Evolutionary conservation across 2,329 filamentous ascomycete genomes (phyloP).

Genomic region (Pseudocercospora fijiensis): DNA sequence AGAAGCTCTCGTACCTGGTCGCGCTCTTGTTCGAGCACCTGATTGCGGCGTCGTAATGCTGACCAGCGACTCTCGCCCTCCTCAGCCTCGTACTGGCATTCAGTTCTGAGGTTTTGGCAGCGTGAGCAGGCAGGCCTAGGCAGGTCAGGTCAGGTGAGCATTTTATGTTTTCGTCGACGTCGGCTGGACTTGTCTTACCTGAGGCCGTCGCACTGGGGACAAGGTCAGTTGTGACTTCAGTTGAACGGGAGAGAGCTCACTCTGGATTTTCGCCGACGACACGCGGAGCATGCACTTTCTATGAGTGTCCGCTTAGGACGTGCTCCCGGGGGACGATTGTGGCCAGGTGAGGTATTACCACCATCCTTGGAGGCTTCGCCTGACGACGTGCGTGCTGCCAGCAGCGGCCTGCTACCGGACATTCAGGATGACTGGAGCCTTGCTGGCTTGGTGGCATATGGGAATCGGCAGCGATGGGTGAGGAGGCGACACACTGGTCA

Average conservation of each 20-base stretch:
- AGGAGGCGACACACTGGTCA: conserved; percentile 3
- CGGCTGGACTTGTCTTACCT: conserved; percentile 22
- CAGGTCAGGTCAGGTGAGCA: conserved; percentile 12
- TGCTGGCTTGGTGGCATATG: conserved; percentile 2
- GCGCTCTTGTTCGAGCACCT: conserved; percentile 34
- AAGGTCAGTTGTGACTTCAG: conserved; percentile 14
- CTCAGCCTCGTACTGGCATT: conserved; percentile 37
- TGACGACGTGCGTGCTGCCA: conserved; percentile 26
- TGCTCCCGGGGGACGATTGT: conserved; percentile 18
- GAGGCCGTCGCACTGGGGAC: conserved; percentile 29
- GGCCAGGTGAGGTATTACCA: conserved; percentile 18
- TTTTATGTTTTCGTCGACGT: background rate
- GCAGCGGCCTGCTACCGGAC: conserved; percentile 25
- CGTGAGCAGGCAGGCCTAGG: conserved; percentile 34
- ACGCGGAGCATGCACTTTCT: conserved; percentile 34
- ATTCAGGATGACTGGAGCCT: conserved; percentile 20
- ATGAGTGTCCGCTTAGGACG: conserved; percentile 32
- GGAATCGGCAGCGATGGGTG: background rate
- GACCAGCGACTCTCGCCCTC: conserved; percentile 39
- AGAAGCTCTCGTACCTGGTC: conserved; percentile 34
- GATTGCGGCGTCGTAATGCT: conserved; percentile 35
- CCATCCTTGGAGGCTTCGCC: conserved; percentile 26
- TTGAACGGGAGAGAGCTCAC: conserved; percentile 12
- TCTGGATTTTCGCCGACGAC: conserved; percentile 31
- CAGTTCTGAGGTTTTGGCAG: conserved; percentile 34